Base-by-base conservation (phyloP, 192 early-diverging fungal genomes). In the Rhizoclosmatium sp. region DNA sequence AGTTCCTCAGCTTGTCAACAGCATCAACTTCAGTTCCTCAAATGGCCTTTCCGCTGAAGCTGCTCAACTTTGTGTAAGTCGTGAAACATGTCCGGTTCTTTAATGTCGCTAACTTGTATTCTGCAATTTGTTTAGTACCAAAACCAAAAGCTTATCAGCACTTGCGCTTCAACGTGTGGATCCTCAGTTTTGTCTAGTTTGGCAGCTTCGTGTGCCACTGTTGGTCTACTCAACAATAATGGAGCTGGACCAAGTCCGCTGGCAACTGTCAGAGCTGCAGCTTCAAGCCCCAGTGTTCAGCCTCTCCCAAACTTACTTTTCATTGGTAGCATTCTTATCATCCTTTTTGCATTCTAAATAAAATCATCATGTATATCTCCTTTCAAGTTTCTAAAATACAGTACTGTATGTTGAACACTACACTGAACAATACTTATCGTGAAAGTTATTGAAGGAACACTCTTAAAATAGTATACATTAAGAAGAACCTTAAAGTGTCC, bases 51-150 rank as follows among this genome's bases (percentile, higher is more conserved):
- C 44, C 12, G n/a, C 7, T 42, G 59, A 47, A 47, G 73, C 73
- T 31, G 45, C 45, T 21, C 46, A 44, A 44, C 58, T 75, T 46
- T 75, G 73, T 75, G 73, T 75, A 75, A 62, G 71, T 72, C 19
- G 1, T 69, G 2, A 2, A 1, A 3, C 14, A 65, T 65, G 64
- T 39, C 39, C 3, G 64, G 3, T 9, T 23, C 4, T 47, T 19
- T 49, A 69, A 40, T 40, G 39, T 47, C 14, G 41, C 47, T 40
- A 47, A 47, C 2, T 69, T 69, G 14, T 16, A 47, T 69, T 1
- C 0, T 1, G 10, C 3, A n/a, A 21, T 19, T 9, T 59, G 23
- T 19, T 9, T 56, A 75, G 73, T 9, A 16, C 19, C n/a, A 75
- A 23, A 75, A 75, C 60, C 16, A 47, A 2, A 39, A 31, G 14